phyloP scores from a whole-genome alignment of 75 land plant species.

The Picea glauca region DNA sequence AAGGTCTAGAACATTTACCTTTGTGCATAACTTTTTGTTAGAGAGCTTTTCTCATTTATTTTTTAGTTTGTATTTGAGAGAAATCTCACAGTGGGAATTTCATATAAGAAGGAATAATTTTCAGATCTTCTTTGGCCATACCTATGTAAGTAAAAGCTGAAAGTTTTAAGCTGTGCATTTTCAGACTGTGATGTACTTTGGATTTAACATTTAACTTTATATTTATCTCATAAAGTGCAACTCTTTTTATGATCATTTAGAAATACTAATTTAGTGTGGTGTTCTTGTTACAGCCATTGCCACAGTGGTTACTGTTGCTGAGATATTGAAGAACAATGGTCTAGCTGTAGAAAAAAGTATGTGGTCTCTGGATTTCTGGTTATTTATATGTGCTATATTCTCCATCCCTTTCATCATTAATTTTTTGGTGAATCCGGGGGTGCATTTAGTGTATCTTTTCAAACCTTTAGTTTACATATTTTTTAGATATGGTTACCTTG shows the following conservation, averaged over 20 bases:
- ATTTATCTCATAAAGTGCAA: not conserved
- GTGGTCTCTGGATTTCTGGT: conserved; percentile 3
- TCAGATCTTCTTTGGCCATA: too few relatives aligned
- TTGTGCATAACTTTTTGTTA: too few relatives aligned
- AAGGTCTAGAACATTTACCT: too few relatives aligned
- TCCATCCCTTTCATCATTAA: not conserved
- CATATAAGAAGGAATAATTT: too few relatives aligned
- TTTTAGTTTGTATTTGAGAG: too few relatives aligned
- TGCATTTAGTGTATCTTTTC: not conserved
- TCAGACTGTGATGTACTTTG: too few relatives aligned
- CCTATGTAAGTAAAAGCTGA: too few relatives aligned
- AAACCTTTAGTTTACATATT: too few relatives aligned
- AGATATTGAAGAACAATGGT: conserved; percentile 55
- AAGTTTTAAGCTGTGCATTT: too few relatives aligned
- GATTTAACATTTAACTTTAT: not conserved
- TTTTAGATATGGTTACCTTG: too few relatives aligned
- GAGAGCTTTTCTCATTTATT: too few relatives aligned
- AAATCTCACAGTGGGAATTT: too few relatives aligned
- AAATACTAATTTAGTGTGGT: not conserved
- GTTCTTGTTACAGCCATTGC: conserved; percentile 39
- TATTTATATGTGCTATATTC: conserved; percentile 1
- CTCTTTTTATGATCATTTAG: not conserved
- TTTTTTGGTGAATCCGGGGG: not conserved
- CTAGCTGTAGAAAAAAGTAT: conserved; percentile 47
- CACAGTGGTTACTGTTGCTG: conserved; percentile 51